These are phyloP conservation scores for Cyclotella atomus DNA, from an alignment of 108 stramenopile species.

Conservation along the genomic window DNA sequence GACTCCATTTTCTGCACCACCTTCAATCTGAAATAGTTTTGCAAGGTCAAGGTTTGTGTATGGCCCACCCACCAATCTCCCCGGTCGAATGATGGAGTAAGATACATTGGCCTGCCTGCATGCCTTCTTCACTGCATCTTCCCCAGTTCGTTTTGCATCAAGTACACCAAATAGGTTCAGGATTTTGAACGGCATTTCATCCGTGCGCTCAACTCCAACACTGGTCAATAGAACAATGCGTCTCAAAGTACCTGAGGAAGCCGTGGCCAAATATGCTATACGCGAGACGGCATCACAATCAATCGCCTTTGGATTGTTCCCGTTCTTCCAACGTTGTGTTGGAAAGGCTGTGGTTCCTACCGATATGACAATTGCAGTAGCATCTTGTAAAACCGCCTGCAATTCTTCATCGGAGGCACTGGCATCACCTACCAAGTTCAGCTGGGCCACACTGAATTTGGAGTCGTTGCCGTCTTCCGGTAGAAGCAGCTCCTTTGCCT, in stretches of 20 bases:
- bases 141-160: constrained; percentile 52
- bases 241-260: background rate
- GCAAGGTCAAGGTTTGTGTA: constrained; percentile 56
- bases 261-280: constrained; percentile 36
- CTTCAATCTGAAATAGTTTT: constrained; percentile 50
- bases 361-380: constrained; percentile 41
- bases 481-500: constrained; percentile 25
- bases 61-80: constrained; percentile 53
- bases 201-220: constrained; percentile 45
- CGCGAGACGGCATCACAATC: constrained; percentile 57
- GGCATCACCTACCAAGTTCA: constrained; percentile 41
- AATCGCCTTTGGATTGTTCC: constrained; percentile 69
- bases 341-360: constrained; percentile 62
- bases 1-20: constrained; percentile 63
- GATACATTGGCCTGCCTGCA: constrained; percentile 23
- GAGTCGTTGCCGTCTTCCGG: background rate
- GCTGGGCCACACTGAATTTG: constrained; percentile 25
- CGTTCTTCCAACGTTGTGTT: constrained; percentile 48
- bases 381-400: constrained; percentile 17
- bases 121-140: constrained; percentile 45
- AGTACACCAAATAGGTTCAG: constrained; percentile 59
- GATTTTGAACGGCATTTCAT: constrained; percentile 54
- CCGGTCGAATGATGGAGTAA: constrained; percentile 53
- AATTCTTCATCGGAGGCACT: constrained; percentile 35
- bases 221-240: constrained; percentile 35